phyloP scores from a whole-genome alignment of 805 yeast genomes.

The Jamesozyma gamospora region DNA sequence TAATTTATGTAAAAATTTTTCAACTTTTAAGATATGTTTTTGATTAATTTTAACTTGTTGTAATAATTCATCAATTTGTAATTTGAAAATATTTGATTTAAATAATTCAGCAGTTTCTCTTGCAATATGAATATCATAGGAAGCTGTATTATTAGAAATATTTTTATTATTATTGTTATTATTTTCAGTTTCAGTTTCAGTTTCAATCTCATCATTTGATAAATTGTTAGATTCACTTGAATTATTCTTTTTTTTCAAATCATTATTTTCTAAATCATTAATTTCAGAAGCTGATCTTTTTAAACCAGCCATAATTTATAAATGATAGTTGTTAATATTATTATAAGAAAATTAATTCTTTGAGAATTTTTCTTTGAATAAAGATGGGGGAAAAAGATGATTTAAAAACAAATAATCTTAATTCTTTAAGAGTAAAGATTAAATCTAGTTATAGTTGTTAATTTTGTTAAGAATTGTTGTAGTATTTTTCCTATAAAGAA shows the following conservation, averaged over 20 bases:
- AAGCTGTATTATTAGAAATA: constrained; percentile 22
- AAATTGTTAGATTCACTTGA: background rate
- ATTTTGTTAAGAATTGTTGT: too few relatives aligned
- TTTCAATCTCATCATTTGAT: constrained; percentile 11
- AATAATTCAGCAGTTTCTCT: constrained; percentile 90
- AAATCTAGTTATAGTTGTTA: too few relatives aligned
- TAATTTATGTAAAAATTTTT: constrained; percentile 63
- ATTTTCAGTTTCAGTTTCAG: constrained; percentile 9
- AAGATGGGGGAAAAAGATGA: too few relatives aligned
- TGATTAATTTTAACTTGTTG: constrained; percentile 73
- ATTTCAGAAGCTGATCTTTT: background rate
- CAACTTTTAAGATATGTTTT: constrained; percentile 52
- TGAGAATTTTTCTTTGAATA: too few relatives aligned
- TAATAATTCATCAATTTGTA: constrained; percentile 86
- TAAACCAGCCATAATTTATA: background rate
- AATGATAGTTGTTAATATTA: background rate
- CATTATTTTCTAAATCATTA: background rate
- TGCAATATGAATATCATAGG: constrained; percentile 84
- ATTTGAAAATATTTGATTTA: constrained; percentile 89
- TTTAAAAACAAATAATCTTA: too few relatives aligned
- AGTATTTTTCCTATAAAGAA: too few relatives aligned
- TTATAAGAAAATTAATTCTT: background rate
- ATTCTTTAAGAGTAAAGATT: too few relatives aligned
- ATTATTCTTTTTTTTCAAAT: background rate
- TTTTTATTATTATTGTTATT: constrained; percentile 8